Evolutionary conservation across 2,329 filamentous ascomycete species (phyloP).

Genomic region (Neoscytalidium dimidiatum): DNA sequence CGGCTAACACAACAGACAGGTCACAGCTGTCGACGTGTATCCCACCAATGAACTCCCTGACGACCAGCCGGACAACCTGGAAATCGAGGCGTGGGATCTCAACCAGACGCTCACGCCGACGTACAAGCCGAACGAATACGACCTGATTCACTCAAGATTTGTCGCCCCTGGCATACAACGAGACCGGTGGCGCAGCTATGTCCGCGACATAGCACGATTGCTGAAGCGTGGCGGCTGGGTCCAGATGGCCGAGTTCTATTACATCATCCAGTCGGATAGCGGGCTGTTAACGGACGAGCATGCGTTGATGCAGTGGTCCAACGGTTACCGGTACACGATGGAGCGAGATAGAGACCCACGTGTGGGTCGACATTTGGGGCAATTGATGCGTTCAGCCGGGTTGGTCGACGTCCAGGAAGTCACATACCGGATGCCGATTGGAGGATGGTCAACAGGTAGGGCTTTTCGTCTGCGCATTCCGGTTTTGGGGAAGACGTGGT

Average conservation of each 20-base stretch:
- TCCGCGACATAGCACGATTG: slow-evolving; percentile 72
- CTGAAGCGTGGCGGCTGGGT: slow-evolving; percentile 79
- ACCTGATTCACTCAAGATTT: slow-evolving; percentile 79
- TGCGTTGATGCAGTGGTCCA: slow-evolving; percentile 39
- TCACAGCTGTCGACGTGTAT: slow-evolving; percentile 41
- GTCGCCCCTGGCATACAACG: slow-evolving; percentile 71
- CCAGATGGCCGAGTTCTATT: slow-evolving; percentile 86
- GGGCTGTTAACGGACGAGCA: slow-evolving; percentile 66
- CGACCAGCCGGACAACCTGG: slow-evolving; percentile 38
- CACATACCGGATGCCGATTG: slow-evolving; percentile 38
- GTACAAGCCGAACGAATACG: slow-evolving; percentile 71
- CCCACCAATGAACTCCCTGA: slow-evolving; percentile 33
- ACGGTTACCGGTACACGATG: slow-evolving; percentile 37
- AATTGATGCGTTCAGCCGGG: slow-evolving; percentile 32
- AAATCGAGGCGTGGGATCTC: slow-evolving; percentile 37
- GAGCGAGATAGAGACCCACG: slow-evolving; percentile 36
- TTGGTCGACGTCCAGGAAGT: slow-evolving; percentile 33
- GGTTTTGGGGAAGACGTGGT: background rate
- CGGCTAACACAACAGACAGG: slow-evolving; percentile 26
- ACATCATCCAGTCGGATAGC: slow-evolving; percentile 82
- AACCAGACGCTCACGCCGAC: slow-evolving; percentile 48
- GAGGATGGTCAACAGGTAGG: slow-evolving; percentile 39
- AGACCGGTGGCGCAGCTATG: slow-evolving; percentile 72
- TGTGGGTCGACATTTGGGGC: slow-evolving; percentile 33
- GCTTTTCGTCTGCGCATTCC: background rate